Base-by-base conservation (phyloP, 345 rosid species). In the Pistacia integerrima region DNA sequence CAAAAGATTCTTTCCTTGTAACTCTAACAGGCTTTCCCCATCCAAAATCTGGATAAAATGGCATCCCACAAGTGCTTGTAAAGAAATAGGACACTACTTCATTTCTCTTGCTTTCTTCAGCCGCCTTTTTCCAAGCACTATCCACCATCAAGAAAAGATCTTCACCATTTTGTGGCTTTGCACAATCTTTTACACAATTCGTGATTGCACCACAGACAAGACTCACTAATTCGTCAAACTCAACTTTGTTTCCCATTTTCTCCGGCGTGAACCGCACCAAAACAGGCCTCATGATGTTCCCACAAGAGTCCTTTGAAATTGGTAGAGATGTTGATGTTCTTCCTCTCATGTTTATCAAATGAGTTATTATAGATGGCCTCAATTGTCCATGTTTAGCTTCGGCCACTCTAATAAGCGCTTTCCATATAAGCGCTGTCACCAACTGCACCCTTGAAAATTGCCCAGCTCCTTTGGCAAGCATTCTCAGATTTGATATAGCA, bases 21-120 rank as follows among this genome's bases (percentile, higher is more conserved):
- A 30, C 33, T 79, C 80, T 66, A 4, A 58, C 62, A 63, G 79
- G 80, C 30, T 65, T 73, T 41, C 81, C 84, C 84, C 84, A 81
- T 4, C 83, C 80, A 68, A 83, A 83, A 75, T 83, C 81, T 36
- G 20, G 20, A 64, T 80, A 83, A 49, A 41, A 38, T 4, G 74
- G 70, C 69, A 80, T 41, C 14, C 65, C 65, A 56, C 84, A 77
- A 77, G 54, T 74, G 12, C 86, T 80, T 2, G 84, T 75, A 41
- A 83, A 75, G 12, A 41, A 71, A 16, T 54, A 60, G 20, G 5
- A 22, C 30, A 74, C 77, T 12, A 8, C 75, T 36, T 22, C 83
- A 12, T 30, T 56, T 62, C 36, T 54, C 2, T 38, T 2, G 35
- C 18, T 11, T 20, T 58, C 38, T 62, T 62, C 18, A 4, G 7